A percentile compares a stretch with the other conserved stretches of the same genome.
Conservation (phyloP, 306 rosid species). For the Trifolium subterraneum region DNA sequence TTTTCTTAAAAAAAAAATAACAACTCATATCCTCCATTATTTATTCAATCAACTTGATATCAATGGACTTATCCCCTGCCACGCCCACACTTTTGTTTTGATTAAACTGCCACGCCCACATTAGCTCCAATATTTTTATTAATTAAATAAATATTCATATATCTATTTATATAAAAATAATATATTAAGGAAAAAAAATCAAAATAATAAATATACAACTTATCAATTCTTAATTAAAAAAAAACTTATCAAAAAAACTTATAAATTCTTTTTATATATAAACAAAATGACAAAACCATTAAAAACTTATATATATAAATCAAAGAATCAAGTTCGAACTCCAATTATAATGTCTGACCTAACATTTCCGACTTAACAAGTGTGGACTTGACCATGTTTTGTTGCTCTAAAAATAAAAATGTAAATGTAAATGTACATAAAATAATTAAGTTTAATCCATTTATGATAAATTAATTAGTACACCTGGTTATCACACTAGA, state of each 20-base stretch:
- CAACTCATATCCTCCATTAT: background rate
- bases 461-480: constrained; percentile 4
- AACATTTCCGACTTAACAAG: too few relatives aligned
- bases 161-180: too few relatives aligned
- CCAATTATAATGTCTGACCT: too few relatives aligned
- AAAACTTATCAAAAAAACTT: too few relatives aligned
- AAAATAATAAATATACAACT: too few relatives aligned
- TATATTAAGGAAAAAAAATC: too few relatives aligned
- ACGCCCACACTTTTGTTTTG: background rate
- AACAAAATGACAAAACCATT: too few relatives aligned
- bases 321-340: too few relatives aligned
- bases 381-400: too few relatives aligned
- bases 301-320: too few relatives aligned
- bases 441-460: background rate
- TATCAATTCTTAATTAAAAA: too few relatives aligned
- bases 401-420: background rate
- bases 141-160: background rate
- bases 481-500: background rate
- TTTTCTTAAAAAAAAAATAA: background rate
- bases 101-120: background rate
- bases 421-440: background rate
- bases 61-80: background rate
- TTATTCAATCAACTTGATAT: background rate
- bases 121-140: background rate
- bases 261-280: too few relatives aligned